Base-by-base conservation (phyloP, 768 basidiomycete species). In the Leucogyrophana mollusca region DNA sequence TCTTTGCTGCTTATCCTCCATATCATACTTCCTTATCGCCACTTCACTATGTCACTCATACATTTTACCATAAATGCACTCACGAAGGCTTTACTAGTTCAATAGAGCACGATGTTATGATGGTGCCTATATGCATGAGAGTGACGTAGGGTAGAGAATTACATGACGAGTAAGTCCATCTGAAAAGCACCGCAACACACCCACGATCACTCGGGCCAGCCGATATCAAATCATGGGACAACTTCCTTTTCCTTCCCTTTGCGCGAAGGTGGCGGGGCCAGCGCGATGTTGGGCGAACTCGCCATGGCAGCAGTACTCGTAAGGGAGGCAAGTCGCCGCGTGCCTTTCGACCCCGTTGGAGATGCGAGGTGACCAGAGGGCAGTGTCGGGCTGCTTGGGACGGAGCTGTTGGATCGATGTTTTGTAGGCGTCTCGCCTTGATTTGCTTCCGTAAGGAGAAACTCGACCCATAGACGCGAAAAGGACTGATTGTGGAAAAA, bases 401-500 rank as follows among this genome's bases (percentile, higher is more conserved):
- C 58, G 0, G 76, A 74, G 27, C 51, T 51, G 51, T 69, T 73
- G 22, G 56, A 40, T 16, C 60, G 60, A 2, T 63, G 60, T 10
- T 65, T 65, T 4, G 56, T 49, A 13, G 52, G 53, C 3, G 58
- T 53, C 41, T 56, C 55, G 51, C 63, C 55, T 70, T 82, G 54
- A 71, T 69, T 34, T 0, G 94, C 86, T 71, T 99, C 95, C 18
- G 93, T 95, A 52, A 99, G 83, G 3, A 99, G 78, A 62, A 95
- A 99, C 65, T 99, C 96, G 38, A 99, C 95, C 86, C 94, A 99
- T 9, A 97, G 79, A 38, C 94, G 89, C 32, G 92, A 94, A 71
- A 99, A 99, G 0, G 93, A 95, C 94, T 98, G 54, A 10, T 49
- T 22, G 20, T 30, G 6, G 39, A 16, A 30, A 25, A 49, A 52